These are phyloP conservation scores for Apodospora peruviana DNA, from an alignment of 495 filamentous ascomycete genomes.

Conservation along the genomic window DNA sequence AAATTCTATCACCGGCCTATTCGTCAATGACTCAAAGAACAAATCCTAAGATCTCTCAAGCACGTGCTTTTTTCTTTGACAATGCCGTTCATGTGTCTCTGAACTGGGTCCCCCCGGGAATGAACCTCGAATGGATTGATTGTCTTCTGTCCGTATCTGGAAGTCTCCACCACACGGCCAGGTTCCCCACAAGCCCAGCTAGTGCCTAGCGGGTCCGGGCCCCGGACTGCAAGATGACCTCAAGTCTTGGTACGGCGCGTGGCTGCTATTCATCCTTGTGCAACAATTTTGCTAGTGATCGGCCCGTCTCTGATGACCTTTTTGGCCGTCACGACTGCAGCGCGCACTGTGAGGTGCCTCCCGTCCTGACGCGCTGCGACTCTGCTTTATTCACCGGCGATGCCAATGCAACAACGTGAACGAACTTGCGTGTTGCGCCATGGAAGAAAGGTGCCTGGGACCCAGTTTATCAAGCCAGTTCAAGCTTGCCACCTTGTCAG, in stretches of 20 bases:
- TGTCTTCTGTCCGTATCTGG: neutral
- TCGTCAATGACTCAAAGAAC: neutral
- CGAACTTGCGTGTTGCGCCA: neutral
- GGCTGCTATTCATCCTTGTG: neutral
- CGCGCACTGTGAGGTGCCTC: neutral
- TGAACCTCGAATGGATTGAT: too few relatives aligned
- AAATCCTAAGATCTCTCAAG: neutral
- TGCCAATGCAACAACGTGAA: neutral
- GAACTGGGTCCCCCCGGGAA: neutral
- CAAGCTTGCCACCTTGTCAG: neutral
- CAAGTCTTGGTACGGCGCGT: conserved; percentile 1
- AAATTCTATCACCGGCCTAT: neutral
- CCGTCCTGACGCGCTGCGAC: neutral
- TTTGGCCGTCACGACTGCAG: neutral
- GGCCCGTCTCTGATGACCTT: neutral
- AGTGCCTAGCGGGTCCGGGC: neutral
- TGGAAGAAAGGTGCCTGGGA: neutral
- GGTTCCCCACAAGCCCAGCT: neutral
- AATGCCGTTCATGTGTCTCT: neutral
- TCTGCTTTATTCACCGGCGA: neutral
- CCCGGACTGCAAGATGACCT: conserved; percentile 14
- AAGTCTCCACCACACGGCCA: neutral
- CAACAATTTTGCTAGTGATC: neutral
- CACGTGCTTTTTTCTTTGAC: neutral
- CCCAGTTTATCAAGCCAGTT: neutral